A percentile compares a stretch with the other conserved stretches of the same genome.
Conservation (phyloP, 2,329 filamentous ascomycete species). For the Drechslerella stenobrocha region DNA sequence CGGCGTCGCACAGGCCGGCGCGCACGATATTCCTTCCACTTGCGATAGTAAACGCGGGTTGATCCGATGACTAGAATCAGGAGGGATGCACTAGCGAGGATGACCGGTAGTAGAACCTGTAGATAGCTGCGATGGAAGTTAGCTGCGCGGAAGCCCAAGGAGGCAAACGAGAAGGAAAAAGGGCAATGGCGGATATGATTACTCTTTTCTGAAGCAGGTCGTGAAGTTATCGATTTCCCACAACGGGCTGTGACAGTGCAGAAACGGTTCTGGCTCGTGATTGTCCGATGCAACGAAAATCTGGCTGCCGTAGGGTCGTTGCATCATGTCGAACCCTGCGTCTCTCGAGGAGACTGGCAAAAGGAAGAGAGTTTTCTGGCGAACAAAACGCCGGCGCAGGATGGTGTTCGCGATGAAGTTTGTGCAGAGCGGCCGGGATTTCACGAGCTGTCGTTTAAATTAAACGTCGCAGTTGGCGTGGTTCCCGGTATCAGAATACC, state of each 20-base stretch:
- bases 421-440: neutral
- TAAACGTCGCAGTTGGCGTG: neutral
- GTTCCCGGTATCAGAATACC: too few relatives aligned
- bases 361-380: slow-evolving; percentile 8
- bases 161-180: neutral
- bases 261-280: slow-evolving; percentile 45
- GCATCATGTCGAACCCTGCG: slow-evolving; percentile 34
- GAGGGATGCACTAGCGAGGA: slow-evolving; percentile 71
- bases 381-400: neutral
- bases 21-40: slow-evolving; percentile 34
- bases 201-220: slow-evolving; percentile 60
- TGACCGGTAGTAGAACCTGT: slow-evolving; percentile 75
- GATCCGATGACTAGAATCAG: slow-evolving; percentile 62
- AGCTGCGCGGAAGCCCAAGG: too few relatives aligned
- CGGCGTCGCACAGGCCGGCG: slow-evolving; percentile 7
- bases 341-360: slow-evolving; percentile 40
- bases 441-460: slow-evolving; percentile 18
- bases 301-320: slow-evolving; percentile 37
- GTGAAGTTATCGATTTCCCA: slow-evolving; percentile 69
- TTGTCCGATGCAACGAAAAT: slow-evolving; percentile 41
- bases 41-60: slow-evolving; percentile 37
- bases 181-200: neutral
- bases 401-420: slow-evolving; percentile 7
- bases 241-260: slow-evolving; percentile 54
- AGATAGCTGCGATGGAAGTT: slow-evolving; percentile 67